Percentiles rank a stretch among this genome's conserved stretches.
Conservation (phyloP, 257 asterid genomes). For the Fraxinus excelsior region DNA sequence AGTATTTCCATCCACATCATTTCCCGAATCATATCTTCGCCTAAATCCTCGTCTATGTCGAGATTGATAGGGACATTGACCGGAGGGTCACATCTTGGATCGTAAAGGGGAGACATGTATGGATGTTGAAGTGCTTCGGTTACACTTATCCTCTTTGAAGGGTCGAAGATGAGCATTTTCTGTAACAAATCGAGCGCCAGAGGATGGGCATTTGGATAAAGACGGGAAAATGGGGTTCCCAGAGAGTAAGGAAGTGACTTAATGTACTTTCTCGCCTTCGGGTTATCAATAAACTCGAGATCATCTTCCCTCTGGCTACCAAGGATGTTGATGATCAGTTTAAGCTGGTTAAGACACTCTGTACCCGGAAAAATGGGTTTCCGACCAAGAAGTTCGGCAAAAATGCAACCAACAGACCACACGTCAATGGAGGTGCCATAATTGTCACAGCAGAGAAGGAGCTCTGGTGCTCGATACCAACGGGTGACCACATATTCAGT, state of each 20-base stretch:
- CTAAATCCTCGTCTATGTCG: conserved; percentile 61
- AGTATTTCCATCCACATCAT: conserved; percentile 66
- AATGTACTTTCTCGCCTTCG: conserved; percentile 56
- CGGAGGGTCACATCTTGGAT: conserved; percentile 57
- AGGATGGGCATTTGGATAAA: conserved; percentile 63
- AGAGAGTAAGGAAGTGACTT: conserved; percentile 54
- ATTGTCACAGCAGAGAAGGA: conserved; percentile 61
- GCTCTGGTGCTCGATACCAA: conserved; percentile 69
- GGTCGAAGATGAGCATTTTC: conserved; percentile 64
- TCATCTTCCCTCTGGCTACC: conserved; percentile 60
- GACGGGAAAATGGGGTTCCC: conserved; percentile 45
- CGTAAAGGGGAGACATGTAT: conserved; percentile 64
- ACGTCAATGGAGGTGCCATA: conserved; percentile 60
- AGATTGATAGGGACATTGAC: conserved; percentile 59
- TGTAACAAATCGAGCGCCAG: conserved; percentile 56
- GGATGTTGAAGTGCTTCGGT: conserved; percentile 67
- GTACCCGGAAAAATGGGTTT: conserved; percentile 64
- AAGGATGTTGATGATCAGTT: conserved; percentile 53
- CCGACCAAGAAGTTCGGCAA: conserved; percentile 60
- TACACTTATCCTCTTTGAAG: conserved; percentile 64
- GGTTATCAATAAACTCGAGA: conserved; percentile 53
- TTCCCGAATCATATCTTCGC: conserved; percentile 58
- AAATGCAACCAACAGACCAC: conserved; percentile 69
- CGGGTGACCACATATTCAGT: conserved; percentile 65
- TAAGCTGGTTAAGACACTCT: conserved; percentile 65